phyloP scores from a whole-genome alignment of 176 grass and related monocot species.

The Zea mays region Zm-B73-REFERENCE-NAM-5.0 NC_050102.1:19935001-19935500 shows the following conservation, averaged over 20 bases:
- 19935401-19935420: no score
- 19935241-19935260: constrained; percentile 31
- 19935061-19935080: constrained; percentile 52
- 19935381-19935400: no score
- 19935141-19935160: background rate
- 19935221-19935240: constrained; percentile 93
- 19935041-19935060: constrained; percentile 76
- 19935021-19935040: constrained; percentile 83
- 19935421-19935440: constrained; percentile 39
- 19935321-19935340: constrained; percentile 80
- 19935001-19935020: constrained; percentile 70
- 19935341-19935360: constrained; percentile 36
- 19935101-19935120: no score
- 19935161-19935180: background rate
- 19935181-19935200: constrained; percentile 72
- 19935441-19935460: constrained; percentile 84
- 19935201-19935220: constrained; percentile 83
- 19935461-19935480: constrained; percentile 91
- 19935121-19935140: no score
- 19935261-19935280: constrained; percentile 27
- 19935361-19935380: background rate
- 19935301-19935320: constrained; percentile 68
- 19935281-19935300: constrained; percentile 14
- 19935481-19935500: constrained; percentile 95
- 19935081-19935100: background rate